A percentile compares a stretch with the other conserved stretches of the same genome.
Conservation (phyloP, 2,329 filamentous ascomycete species). For the Fusarium gaditjirri region DNA sequence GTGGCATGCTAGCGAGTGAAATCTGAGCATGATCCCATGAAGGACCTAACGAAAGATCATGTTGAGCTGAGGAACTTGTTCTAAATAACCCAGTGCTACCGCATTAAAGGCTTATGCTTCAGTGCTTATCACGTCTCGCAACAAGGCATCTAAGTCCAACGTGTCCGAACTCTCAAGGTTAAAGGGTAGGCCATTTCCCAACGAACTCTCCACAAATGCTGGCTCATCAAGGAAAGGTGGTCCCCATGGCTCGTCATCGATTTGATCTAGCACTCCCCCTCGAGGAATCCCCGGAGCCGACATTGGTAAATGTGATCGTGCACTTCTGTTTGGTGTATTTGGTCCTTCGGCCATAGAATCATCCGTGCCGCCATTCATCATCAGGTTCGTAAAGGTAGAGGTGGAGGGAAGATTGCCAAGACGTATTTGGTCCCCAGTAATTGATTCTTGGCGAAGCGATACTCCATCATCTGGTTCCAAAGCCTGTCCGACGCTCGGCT, state of each 20-base stretch:
- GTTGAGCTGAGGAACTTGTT: too few relatives aligned
- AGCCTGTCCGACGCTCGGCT: rapidly evolving
- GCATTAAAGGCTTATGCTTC: too few relatives aligned
- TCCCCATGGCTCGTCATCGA: neutral
- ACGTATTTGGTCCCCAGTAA: rapidly evolving
- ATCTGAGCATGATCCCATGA: too few relatives aligned
- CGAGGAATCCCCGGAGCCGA: too few relatives aligned
- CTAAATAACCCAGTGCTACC: too few relatives aligned
- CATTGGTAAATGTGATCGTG: neutral
- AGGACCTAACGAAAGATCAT: too few relatives aligned
- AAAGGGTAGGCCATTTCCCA: rapidly evolving
- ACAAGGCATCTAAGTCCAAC: neutral
- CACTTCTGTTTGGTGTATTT: rapidly evolving
- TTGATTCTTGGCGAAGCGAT: neutral
- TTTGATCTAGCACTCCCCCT: too few relatives aligned
- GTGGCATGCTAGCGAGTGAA: too few relatives aligned
- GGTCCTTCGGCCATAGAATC: rapidly evolving
- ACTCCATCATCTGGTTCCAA: rapidly evolving
- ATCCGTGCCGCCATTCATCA: rapidly evolving
- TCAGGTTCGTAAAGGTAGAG: rapidly evolving
- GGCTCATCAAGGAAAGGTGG: neutral
- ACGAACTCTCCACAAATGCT: rapidly evolving
- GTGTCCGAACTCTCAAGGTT: neutral
- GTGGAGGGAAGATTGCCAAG: rapidly evolving
- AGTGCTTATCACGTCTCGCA: neutral